phyloP scores from a whole-genome alignment of 2,329 filamentous ascomycete genomes.

The Apiospora koreana region DNA sequence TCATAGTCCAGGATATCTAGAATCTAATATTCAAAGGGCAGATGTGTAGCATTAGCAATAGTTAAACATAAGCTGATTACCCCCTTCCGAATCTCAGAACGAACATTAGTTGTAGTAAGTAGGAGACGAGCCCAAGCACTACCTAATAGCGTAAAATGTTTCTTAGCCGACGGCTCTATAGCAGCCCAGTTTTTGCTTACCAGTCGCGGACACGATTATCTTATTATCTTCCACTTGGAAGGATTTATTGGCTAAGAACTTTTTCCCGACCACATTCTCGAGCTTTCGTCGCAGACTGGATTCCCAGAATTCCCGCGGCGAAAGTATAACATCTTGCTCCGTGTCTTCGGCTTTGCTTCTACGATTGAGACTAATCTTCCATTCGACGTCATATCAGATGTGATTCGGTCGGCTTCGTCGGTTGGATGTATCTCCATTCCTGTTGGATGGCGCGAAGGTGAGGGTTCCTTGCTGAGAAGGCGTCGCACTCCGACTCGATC shows the following conservation, averaged over 20 bases:
- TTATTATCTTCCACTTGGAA: not conserved
- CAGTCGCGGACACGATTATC: not conserved
- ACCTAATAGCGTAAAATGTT: too few relatives aligned
- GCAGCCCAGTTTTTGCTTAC: not conserved
- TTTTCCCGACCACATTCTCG: not conserved
- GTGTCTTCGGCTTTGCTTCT: not conserved
- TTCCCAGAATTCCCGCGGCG: not conserved
- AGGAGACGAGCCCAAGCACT: too few relatives aligned
- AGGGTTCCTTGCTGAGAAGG: not conserved
- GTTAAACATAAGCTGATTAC: too few relatives aligned
- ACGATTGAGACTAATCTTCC: not conserved
- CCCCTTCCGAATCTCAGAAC: too few relatives aligned
- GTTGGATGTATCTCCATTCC: not conserved
- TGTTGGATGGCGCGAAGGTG: not conserved
- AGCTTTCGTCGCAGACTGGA: not conserved
- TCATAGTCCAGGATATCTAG: too few relatives aligned
- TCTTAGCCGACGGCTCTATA: too few relatives aligned
- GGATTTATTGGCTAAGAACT: not conserved
- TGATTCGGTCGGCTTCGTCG: not conserved
- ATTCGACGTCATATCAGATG: slow-evolving; percentile 2
- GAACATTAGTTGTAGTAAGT: too few relatives aligned
- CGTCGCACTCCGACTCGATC: not conserved
- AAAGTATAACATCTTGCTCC: not conserved
- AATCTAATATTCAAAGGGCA: too few relatives aligned
- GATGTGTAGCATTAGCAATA: too few relatives aligned